Percentiles rank a stretch among this genome's conserved stretches.
Conservation (phyloP, 495 filamentous ascomycete species). For the Talaromyces borbonicus region DNA sequence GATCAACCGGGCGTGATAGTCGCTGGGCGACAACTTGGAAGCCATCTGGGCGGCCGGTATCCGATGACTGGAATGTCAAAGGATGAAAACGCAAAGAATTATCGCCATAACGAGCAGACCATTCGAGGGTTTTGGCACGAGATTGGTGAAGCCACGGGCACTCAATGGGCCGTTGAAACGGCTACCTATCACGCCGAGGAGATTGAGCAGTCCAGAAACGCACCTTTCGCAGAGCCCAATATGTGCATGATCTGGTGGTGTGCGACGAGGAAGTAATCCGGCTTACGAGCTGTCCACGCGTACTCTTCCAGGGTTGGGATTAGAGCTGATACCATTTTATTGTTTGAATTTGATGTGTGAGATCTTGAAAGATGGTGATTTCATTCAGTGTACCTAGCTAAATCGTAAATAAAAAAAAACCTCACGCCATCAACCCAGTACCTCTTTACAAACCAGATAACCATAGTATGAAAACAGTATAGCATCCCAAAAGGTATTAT, state of each 20-base stretch:
- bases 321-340: too few species aligned
- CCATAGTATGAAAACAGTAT: too few species aligned
- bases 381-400: too few species aligned
- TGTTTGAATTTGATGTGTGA: too few species aligned
- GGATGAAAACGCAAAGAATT: conserved; percentile 12
- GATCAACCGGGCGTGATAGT: conserved; percentile 26
- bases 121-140: conserved; percentile 37
- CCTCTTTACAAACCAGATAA: too few species aligned
- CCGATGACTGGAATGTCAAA: conserved; percentile 11
- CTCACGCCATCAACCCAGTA: too few species aligned
- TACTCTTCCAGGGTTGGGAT: too few species aligned
- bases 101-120: conserved; percentile 31
- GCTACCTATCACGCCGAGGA: conserved; percentile 10
- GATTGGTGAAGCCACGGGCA: conserved; percentile 30
- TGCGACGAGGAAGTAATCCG: conserved; percentile 18
- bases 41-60: conserved; percentile 16
- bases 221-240: conserved; percentile 10
- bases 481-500: too few species aligned
- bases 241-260: conserved; percentile 15
- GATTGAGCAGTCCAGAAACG: conserved; percentile 8
- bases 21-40: conserved; percentile 35
- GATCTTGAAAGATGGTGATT: too few species aligned
- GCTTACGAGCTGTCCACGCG: too few species aligned
- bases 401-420: too few species aligned
- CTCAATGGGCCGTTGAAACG: conserved; percentile 28